Percentiles rank a stretch among this genome's conserved stretches.
Conservation (phyloP, 805 yeast genomes). For the Tetrapisispora iriomotensis region DNA sequence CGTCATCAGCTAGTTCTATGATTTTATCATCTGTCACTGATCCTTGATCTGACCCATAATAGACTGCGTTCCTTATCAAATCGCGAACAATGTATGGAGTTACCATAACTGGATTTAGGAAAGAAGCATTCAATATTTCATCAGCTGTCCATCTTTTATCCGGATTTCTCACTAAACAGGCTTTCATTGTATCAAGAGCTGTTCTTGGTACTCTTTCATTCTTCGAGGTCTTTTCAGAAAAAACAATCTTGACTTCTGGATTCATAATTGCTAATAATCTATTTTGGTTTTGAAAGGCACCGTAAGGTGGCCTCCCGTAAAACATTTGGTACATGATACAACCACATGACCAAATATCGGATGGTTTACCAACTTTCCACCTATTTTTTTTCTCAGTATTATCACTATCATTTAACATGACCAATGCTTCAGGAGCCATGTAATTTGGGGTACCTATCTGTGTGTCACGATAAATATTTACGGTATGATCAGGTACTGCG, state of each 20-base stretch:
- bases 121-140: constrained; percentile 51
- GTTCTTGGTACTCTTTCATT: constrained; percentile 56
- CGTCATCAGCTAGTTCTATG: constrained; percentile 43
- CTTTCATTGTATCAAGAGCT: constrained; percentile 59
- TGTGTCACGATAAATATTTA: constrained; percentile 78
- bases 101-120: constrained; percentile 66
- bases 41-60: constrained; percentile 50
- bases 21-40: constrained; percentile 36
- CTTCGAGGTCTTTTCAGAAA: constrained; percentile 54
- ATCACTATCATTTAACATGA: constrained; percentile 39
- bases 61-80: constrained; percentile 66
- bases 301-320: constrained; percentile 89
- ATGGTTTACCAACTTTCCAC: constrained; percentile 84
- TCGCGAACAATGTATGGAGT: constrained; percentile 57
- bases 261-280: constrained; percentile 78
- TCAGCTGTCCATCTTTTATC: constrained; percentile 52
- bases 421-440: constrained; percentile 94
- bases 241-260: constrained; percentile 62
- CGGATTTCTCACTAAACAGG: constrained; percentile 68
- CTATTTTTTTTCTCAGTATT: constrained; percentile 32
- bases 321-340: constrained; percentile 93
- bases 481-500: constrained; percentile 85
- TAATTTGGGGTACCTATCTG: constrained; percentile 95
- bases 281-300: constrained; percentile 63
- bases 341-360: constrained; percentile 98